Evolutionary conservation across 192 early-diverging fungal species (phyloP), one percentile per base, ranked within the genome.

Genomic region (Entrophospora sp.): DNA sequence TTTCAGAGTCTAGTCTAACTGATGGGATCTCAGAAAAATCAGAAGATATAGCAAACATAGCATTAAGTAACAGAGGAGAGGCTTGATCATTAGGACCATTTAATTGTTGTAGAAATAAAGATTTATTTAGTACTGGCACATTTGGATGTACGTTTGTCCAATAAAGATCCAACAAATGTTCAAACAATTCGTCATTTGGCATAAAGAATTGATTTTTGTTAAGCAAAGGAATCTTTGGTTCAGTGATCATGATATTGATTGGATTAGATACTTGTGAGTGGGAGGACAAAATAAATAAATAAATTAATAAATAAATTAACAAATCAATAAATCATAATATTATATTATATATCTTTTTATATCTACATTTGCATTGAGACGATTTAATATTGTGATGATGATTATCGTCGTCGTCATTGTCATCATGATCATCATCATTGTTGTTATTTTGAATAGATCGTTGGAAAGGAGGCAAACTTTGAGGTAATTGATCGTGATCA

Each of bases 101-200:
- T 18, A 55, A 3, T 28, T 53, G 49, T 28, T 66, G 35, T n/a
- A 53, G 36, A 18, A 64, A 46, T n/a, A 49, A 3, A 14, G 4
- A 18, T 37, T 64, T 64, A 31, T 66, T 36, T 7, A 66, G 27
- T 13, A 66, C 30, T 10, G 64, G 64, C n/a, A 66, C 49, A 55
- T 66, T 43, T 42, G 37, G 51, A 55, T 66, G 64, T 31, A 66
- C 64, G 30, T 66, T 27, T 2, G 2, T n/a, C 64, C 46, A 66
- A 44, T 55, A 66, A 37, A 37, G 32, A 42, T 28, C 36, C 18
- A 66, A 55, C n/a, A 66, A 44, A 52, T 52, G 31, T n/a, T 53
- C 38, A 28, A 37, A 12, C 1, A 42, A 32, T 12, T 43, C 60
- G 13, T 61, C 30, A 28, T 22, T 37, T 48, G 44, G 44, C 20